Conservation (phyloP, 2,329 filamentous ascomycete species). For the Geoglossum cookeanum region DNA sequence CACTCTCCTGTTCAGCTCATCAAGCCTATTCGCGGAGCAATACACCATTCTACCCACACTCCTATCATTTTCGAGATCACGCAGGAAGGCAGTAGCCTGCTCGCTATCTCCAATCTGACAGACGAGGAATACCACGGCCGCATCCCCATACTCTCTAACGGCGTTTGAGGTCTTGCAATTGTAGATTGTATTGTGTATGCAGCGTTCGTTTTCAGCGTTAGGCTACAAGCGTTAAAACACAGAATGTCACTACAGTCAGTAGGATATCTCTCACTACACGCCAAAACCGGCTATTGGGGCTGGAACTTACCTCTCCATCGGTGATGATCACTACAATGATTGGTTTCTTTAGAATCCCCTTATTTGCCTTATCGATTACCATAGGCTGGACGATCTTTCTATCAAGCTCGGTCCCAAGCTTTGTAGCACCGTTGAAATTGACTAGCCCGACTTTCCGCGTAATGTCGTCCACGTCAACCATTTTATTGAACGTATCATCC, state of each 20-base stretch:
- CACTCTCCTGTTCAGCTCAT: background rate
- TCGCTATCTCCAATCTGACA: background rate
- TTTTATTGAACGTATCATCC: background rate
- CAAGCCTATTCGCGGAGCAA: background rate
- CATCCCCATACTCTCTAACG: background rate
- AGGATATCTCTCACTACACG: too few relatives aligned
- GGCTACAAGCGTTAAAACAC: background rate
- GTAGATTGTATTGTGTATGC: background rate
- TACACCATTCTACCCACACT: background rate
- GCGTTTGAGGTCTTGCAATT: background rate
- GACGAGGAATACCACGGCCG: background rate
- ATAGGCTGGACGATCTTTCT: constrained; percentile 1
- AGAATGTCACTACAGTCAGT: background rate
- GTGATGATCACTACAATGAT: constrained; percentile 1
- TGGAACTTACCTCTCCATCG: background rate
- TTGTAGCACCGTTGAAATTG: background rate
- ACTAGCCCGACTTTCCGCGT: background rate
- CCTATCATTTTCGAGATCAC: background rate
- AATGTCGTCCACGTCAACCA: background rate
- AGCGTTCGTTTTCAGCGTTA: background rate
- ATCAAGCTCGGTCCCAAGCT: background rate
- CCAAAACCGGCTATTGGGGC: background rate
- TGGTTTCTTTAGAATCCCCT: background rate
- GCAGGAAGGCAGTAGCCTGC: background rate
- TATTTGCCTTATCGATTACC: background rate